A percentile compares a stretch with the other conserved stretches of the same genome.
These are phyloP conservation scores for Zygosaccharomyces bailii DNA, from an alignment of 805 yeast species.

Conservation along the genomic window DNA sequence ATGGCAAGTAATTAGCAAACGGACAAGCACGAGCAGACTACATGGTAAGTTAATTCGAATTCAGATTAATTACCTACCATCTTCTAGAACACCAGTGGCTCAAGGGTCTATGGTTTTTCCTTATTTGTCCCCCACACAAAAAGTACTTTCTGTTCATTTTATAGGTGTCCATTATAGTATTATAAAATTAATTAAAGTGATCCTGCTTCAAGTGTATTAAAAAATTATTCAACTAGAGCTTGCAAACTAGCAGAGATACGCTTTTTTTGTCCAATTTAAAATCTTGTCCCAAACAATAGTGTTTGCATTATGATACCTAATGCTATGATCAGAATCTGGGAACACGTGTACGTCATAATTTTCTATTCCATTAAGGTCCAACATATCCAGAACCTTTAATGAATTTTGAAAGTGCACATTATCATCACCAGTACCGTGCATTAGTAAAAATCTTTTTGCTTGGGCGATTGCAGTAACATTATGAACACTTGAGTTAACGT, in stretches of 20 bases:
- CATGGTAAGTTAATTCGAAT: too few relatives aligned
- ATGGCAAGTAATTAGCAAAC: too few relatives aligned
- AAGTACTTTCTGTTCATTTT: too few relatives aligned
- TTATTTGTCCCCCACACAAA: too few relatives aligned
- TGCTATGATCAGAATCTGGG: constrained; percentile 78
- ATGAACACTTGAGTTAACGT: constrained; percentile 52
- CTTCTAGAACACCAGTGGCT: too few relatives aligned
- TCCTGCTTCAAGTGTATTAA: too few relatives aligned
- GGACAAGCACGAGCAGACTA: too few relatives aligned
- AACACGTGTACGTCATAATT: constrained; percentile 77
- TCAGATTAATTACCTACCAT: too few relatives aligned
- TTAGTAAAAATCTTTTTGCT: constrained; percentile 67
- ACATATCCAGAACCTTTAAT: constrained; percentile 67
- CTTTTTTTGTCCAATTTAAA: constrained; percentile 59
- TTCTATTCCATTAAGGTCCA: constrained; percentile 70
- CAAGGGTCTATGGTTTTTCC: too few relatives aligned
- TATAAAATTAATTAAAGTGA: too few relatives aligned
- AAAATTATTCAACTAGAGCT: too few relatives aligned
- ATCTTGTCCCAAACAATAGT: constrained; percentile 66
- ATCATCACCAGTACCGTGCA: constrained; percentile 98
- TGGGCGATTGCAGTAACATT: constrained; percentile 54
- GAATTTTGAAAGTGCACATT: constrained; percentile 95
- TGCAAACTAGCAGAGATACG: constrained; percentile 40
- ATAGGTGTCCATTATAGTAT: too few relatives aligned
- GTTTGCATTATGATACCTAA: constrained; percentile 69